These are phyloP conservation scores for Fusarium guadeloupense DNA, from an alignment of 2,329 filamentous ascomycete species.

Conservation along the genomic window DNA sequence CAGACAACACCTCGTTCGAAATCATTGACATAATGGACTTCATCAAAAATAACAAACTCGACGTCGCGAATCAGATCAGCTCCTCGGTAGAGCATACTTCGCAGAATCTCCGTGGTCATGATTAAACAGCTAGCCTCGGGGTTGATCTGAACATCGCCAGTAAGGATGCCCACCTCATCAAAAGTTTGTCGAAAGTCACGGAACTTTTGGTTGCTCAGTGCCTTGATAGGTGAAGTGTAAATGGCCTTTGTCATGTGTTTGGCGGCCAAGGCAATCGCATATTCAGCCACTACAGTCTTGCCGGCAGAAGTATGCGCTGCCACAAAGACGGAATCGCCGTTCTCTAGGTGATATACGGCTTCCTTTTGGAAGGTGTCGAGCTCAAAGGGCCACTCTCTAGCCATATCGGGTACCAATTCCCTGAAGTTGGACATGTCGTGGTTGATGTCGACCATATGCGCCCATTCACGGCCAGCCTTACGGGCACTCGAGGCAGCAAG, in stretches of 20 bases:
- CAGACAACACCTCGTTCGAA: slow-evolving; percentile 95
- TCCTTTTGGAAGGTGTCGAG: slow-evolving; percentile 99
- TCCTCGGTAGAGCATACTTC: slow-evolving; percentile 97
- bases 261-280: slow-evolving; percentile 94
- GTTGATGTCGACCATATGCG: slow-evolving; percentile 97
- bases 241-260: slow-evolving; percentile 99
- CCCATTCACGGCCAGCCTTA: slow-evolving; percentile 88
- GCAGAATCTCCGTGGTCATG: slow-evolving; percentile 98
- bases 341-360: slow-evolving; percentile 95
- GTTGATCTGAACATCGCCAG: slow-evolving; percentile 97
- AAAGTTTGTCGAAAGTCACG: slow-evolving; percentile 91
- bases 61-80: slow-evolving; percentile 96
- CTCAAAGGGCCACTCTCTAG: slow-evolving; percentile 94
- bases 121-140: slow-evolving; percentile 97
- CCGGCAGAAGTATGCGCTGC: slow-evolving; percentile 97
- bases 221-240: slow-evolving; percentile 98
- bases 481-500: slow-evolving; percentile 76
- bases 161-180: slow-evolving; percentile 95
- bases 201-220: slow-evolving; percentile 98
- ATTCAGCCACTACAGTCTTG: slow-evolving; percentile 98
- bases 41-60: slow-evolving; percentile 98
- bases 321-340: slow-evolving; percentile 96
- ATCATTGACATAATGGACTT: slow-evolving; percentile 99
- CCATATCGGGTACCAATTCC: slow-evolving; percentile 96
- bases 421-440: slow-evolving; percentile 92